Conservation (phyloP, 1,284 basidiomycete species). For the Moesziomyces aphidis region DNA sequence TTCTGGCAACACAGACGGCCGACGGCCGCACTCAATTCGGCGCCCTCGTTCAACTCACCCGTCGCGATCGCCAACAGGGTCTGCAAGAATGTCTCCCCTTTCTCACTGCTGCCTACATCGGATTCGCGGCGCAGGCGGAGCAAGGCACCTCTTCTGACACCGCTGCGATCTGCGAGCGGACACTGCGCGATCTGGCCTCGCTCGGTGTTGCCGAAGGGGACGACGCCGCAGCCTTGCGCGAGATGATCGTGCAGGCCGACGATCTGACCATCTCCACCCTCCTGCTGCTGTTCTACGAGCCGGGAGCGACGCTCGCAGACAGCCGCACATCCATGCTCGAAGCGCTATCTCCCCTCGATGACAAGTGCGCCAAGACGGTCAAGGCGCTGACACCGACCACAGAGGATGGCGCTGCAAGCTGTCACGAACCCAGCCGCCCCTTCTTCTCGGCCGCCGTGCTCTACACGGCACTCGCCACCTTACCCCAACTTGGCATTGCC, state of each 20-base stretch:
- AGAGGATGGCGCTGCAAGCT: neutral
- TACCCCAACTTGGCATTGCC: slow-evolving; percentile 17
- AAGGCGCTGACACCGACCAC: slow-evolving; percentile 13
- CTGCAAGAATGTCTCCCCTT: slow-evolving; percentile 78
- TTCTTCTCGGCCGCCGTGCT: slow-evolving; percentile 27
- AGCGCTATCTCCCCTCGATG: slow-evolving; percentile 13
- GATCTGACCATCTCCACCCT: slow-evolving; percentile 23
- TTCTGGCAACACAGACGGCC: slow-evolving; percentile 45
- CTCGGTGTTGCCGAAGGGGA: slow-evolving; percentile 17
- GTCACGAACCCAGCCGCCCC: slow-evolving; percentile 51
- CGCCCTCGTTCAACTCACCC: slow-evolving; percentile 76
- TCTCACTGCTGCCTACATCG: slow-evolving; percentile 76
- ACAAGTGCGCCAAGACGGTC: slow-evolving; percentile 2
- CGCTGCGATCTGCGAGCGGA: slow-evolving; percentile 4
- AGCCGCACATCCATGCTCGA: slow-evolving; percentile 5
- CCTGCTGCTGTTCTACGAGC: slow-evolving; percentile 30
- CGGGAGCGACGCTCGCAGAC: slow-evolving; percentile 8
- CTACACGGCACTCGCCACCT: slow-evolving; percentile 12
- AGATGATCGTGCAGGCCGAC: slow-evolving; percentile 24
- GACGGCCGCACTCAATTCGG: slow-evolving; percentile 72
- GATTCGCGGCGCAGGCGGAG: slow-evolving; percentile 70
- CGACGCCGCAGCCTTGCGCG: slow-evolving; percentile 5
- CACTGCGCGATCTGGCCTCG: slow-evolving; percentile 14
- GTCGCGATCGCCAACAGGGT: slow-evolving; percentile 73
- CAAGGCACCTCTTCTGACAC: slow-evolving; percentile 10